Percentiles rank a stretch among this genome's conserved stretches.
Conservation (phyloP, 495 filamentous ascomycete species). For the Hypoxylon fragiforme region DNA sequence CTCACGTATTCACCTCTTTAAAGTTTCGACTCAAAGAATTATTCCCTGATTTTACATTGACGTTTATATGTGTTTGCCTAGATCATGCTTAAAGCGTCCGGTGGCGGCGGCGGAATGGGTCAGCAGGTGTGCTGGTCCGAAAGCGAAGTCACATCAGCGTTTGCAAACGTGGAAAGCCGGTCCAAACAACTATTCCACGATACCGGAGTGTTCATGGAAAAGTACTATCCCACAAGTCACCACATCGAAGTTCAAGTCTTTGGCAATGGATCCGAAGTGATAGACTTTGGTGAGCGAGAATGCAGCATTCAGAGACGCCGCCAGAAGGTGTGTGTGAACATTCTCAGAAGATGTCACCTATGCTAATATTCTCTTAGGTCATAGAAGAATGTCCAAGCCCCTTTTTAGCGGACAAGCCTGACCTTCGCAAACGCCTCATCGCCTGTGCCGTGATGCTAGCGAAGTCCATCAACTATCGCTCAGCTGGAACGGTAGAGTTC, state of each 20-base stretch:
- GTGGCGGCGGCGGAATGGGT: conserved; percentile 57
- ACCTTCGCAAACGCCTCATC: conserved; percentile 52
- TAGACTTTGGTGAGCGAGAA: conserved; percentile 60
- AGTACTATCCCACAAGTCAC: conserved; percentile 52
- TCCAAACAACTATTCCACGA: conserved; percentile 27
- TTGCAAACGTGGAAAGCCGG: conserved; percentile 30
- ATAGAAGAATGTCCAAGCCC: conserved; percentile 46
- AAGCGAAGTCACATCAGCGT: conserved; percentile 45
- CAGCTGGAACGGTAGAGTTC: conserved; percentile 66
- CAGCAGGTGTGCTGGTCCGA: conserved; percentile 48
- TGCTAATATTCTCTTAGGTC: conserved; percentile 46
- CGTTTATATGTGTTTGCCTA: not conserved
- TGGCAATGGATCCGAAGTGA: conserved; percentile 57
- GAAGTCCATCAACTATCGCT: conserved; percentile 58
- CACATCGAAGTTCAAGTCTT: conserved; percentile 64
- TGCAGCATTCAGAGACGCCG: conserved; percentile 62
- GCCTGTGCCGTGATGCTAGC: conserved; percentile 56
- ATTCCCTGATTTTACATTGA: too few relatives aligned
- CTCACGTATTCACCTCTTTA: too few relatives aligned
- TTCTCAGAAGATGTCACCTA: not conserved
- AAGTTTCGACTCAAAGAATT: too few relatives aligned
- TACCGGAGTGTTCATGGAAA: conserved; percentile 43
- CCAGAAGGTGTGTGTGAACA: conserved; percentile 9
- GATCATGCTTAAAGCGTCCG: conserved; percentile 49
- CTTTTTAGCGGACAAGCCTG: conserved; percentile 47